Conservation (phyloP, 208 protist species). For the Porcisia deanei region DNA sequence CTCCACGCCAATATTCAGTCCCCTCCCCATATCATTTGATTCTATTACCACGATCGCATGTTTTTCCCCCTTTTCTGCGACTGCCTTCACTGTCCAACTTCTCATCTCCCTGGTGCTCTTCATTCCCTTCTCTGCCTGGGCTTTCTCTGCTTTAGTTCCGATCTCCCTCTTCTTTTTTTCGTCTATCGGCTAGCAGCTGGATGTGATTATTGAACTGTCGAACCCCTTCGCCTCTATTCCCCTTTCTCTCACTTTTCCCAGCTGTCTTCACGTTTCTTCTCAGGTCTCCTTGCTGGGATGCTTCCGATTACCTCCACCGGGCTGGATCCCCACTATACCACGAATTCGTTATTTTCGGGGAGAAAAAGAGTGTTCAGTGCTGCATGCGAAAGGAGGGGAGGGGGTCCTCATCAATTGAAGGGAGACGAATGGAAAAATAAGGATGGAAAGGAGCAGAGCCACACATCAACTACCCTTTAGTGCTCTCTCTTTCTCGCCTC, state of each 20-base stretch:
- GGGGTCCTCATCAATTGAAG: neutral
- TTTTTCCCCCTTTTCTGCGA: neutral
- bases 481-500: slow-evolving; percentile 1
- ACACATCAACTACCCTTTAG: neutral
- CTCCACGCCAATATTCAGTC: neutral
- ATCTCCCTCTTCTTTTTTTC: neutral
- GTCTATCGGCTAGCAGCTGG: too few species aligned
- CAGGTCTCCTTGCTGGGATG: too few species aligned
- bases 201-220: too few species aligned
- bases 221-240: too few species aligned
- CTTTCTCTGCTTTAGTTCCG: neutral
- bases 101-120: neutral
- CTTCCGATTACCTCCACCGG: too few species aligned
- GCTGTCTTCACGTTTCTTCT: too few species aligned
- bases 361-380: neutral
- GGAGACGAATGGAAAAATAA: neutral
- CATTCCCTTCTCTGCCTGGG: neutral
- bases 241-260: too few species aligned
- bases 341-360: neutral
- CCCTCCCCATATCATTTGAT: neutral
- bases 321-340: neutral
- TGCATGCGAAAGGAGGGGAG: neutral
- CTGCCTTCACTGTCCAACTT: neutral
- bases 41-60: too few species aligned
- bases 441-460: neutral